These are phyloP conservation scores for Clavispora asparagi DNA, from an alignment of 805 yeast genomes.

Conservation along the genomic window DNA sequence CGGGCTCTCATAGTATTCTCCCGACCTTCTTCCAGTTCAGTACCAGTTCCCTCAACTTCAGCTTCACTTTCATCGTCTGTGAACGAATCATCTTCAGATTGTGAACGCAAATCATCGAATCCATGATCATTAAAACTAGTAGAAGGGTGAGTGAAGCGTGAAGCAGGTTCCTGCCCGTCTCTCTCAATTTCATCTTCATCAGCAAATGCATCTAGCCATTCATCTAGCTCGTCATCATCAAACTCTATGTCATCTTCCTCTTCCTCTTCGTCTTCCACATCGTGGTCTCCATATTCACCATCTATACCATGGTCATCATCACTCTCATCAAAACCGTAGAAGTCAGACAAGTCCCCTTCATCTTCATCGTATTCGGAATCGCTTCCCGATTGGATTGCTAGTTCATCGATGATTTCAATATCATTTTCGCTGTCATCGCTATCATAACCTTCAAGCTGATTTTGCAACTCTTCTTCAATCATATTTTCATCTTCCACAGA, in stretches of 20 bases:
- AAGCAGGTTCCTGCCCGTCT: slow-evolving; percentile 5
- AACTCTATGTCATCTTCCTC: slow-evolving; percentile 26
- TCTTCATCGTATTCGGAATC: slow-evolving; percentile 29
- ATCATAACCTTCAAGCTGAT: slow-evolving; percentile 15
- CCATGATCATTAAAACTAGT: neutral
- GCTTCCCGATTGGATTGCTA: slow-evolving; percentile 24
- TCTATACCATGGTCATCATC: slow-evolving; percentile 6
- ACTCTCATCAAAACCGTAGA: slow-evolving; percentile 17
- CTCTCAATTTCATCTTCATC: slow-evolving; percentile 17
- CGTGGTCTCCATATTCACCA: slow-evolving; percentile 20
- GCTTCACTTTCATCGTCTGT: slow-evolving; percentile 4
- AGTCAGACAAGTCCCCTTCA: slow-evolving; percentile 21
- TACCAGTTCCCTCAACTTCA: slow-evolving; percentile 10
- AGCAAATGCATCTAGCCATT: slow-evolving; percentile 37
- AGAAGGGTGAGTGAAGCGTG: neutral
- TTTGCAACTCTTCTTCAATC: slow-evolving; percentile 16
- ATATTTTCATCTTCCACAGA: slow-evolving; percentile 22
- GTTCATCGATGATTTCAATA: slow-evolving; percentile 32
- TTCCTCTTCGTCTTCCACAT: slow-evolving; percentile 23
- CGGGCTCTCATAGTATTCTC: slow-evolving; percentile 19
- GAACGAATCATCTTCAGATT: neutral
- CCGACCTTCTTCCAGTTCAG: slow-evolving; percentile 19
- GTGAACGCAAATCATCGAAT: neutral
- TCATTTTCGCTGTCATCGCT: slow-evolving; percentile 24
- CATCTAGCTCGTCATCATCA: slow-evolving; percentile 34